These are phyloP conservation scores for Solanum pinnatisectum DNA, from an alignment of 257 asterid genomes.

Conservation along the genomic window DNA sequence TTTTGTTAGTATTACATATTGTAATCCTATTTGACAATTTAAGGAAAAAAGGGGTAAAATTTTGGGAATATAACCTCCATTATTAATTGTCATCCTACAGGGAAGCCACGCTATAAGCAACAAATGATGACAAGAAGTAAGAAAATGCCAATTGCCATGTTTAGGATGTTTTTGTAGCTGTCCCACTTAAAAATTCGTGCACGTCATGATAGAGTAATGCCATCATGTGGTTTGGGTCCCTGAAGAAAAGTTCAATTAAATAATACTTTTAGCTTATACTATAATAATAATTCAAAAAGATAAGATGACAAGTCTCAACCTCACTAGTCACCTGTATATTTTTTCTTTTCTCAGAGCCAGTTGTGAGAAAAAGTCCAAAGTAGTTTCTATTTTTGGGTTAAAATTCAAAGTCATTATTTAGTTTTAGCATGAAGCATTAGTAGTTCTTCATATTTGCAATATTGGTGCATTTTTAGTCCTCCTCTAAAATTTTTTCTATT, in stretches of 20 bases:
- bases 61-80: neutral
- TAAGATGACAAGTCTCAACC: neutral
- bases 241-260: neutral
- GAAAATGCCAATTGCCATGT: neutral
- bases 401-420: too few species aligned
- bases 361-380: too few species aligned
- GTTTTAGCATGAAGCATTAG: too few species aligned
- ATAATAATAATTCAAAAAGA: neutral
- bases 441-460: too few species aligned
- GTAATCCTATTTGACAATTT: neutral
- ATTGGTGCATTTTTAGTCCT: too few species aligned
- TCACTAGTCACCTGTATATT: neutral
- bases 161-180: neutral
- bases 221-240: neutral
- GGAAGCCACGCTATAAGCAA: neutral
- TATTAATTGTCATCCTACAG: neutral
- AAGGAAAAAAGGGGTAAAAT: neutral
- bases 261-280: neutral
- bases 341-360: neutral
- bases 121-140: neutral
- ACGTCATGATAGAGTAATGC: neutral
- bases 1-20: neutral
- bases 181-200: neutral
- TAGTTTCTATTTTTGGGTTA: too few species aligned
- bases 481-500: too few species aligned